These are phyloP conservation scores for Syzygium aromaticum DNA, from an alignment of 345 rosid species.

Conservation along the genomic window DNA sequence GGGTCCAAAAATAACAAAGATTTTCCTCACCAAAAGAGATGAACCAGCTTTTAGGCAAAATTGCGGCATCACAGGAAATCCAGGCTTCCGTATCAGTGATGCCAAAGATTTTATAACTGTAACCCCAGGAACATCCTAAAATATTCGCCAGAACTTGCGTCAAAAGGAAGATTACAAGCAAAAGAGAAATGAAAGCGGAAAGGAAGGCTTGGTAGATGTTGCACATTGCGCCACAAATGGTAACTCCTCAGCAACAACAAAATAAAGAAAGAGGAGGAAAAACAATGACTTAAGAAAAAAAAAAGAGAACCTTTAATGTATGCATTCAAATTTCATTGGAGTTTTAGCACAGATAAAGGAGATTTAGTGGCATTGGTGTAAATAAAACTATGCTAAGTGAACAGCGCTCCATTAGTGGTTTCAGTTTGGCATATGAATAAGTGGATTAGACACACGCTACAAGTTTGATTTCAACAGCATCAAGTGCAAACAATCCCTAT, in stretches of 20 bases:
- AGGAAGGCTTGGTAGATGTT: background rate
- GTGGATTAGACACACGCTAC: background rate
- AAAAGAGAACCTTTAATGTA: background rate
- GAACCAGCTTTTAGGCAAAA: constrained; percentile 74
- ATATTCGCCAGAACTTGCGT: background rate
- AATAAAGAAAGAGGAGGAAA: background rate
- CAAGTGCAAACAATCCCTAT: background rate
- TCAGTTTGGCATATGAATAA: background rate
- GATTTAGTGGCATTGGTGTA: background rate
- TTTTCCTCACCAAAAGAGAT: constrained; percentile 58
- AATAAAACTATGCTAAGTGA: background rate
- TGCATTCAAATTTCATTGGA: background rate
- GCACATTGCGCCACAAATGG: background rate
- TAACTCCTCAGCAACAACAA: background rate
- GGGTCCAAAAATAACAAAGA: background rate
- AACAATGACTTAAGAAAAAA: background rate
- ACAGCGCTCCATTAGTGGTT: background rate
- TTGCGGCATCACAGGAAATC: constrained; percentile 60
- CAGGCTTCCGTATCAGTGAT: constrained; percentile 57
- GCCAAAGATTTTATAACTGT: constrained; percentile 52
- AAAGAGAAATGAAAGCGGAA: background rate
- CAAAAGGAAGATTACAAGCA: background rate
- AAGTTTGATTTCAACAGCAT: background rate
- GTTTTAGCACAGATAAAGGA: background rate
- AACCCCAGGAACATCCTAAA: constrained; percentile 63